Percentiles rank a stretch among this genome's conserved stretches.
Conservation (phyloP, 2,329 filamentous ascomycete genomes). For the Calcarisporium arbuscula region DNA sequence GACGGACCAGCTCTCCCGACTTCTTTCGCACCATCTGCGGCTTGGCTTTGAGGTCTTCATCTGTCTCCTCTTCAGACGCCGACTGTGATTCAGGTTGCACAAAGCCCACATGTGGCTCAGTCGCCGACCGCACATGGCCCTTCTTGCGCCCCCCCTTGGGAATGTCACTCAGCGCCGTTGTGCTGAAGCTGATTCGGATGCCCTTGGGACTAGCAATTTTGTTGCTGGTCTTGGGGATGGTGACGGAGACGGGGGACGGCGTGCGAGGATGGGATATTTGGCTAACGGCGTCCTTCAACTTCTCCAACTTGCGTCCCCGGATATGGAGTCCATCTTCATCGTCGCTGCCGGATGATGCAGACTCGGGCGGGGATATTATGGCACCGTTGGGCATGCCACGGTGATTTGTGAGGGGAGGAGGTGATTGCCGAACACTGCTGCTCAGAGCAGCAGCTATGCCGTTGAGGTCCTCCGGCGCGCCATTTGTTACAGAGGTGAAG, state of each 20-base stretch:
- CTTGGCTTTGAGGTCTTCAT: constrained; percentile 55
- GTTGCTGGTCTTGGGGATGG: constrained; percentile 2
- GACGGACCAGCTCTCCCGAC: constrained; percentile 91
- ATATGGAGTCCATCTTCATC: constrained; percentile 58
- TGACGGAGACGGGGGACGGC: constrained; percentile 36
- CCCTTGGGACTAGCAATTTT: not conserved
- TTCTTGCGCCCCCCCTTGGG: constrained; percentile 32
- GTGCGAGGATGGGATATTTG: constrained; percentile 52
- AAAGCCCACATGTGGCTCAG: constrained; percentile 45
- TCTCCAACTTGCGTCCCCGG: constrained; percentile 43
- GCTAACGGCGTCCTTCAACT: constrained; percentile 67
- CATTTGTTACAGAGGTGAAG: constrained; percentile 22
- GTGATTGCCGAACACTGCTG: constrained; percentile 68
- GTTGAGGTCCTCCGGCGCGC: constrained; percentile 28
- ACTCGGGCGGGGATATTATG: constrained; percentile 88
- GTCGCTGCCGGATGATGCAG: constrained; percentile 72
- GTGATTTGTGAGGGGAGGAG: constrained; percentile 69
- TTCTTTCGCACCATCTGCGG: constrained; percentile 97
- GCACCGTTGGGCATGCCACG: constrained; percentile 73
- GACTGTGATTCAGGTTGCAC: constrained; percentile 42
- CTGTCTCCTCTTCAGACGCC: constrained; percentile 57
- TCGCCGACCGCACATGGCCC: constrained; percentile 48
- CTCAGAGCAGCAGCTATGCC: constrained; percentile 32
- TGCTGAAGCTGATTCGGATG: constrained; percentile 43
- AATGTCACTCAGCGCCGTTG: constrained; percentile 36